A percentile compares a stretch with the other conserved stretches of the same genome.
These are phyloP conservation scores for Yamadazyma triangularis DNA, from an alignment of 1,139 yeast species.

Conservation along the genomic window DNA sequence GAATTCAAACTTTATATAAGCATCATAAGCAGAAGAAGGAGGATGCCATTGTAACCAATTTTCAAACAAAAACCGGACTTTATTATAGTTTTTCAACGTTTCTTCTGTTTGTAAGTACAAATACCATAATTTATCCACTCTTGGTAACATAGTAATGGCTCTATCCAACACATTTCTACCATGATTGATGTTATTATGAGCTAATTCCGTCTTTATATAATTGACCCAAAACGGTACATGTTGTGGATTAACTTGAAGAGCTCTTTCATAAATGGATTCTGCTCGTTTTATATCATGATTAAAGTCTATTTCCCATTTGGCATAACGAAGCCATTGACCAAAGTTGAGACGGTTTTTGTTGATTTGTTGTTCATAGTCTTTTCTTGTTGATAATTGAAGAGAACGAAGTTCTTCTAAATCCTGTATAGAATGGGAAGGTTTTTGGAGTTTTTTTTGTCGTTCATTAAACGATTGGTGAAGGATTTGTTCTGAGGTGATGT, in stretches of 20 bases:
- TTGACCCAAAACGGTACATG: slow-evolving; percentile 83
- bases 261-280: slow-evolving; percentile 84
- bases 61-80: slow-evolving; percentile 65
- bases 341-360: slow-evolving; percentile 75
- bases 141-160: slow-evolving; percentile 69
- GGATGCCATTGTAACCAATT: slow-evolving; percentile 83
- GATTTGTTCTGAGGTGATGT: slow-evolving; percentile 34
- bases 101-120: slow-evolving; percentile 81
- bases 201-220: slow-evolving; percentile 75
- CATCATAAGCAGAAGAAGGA: slow-evolving; percentile 63
- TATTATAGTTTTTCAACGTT: slow-evolving; percentile 57
- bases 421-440: slow-evolving; percentile 51
- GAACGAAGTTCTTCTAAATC: slow-evolving; percentile 80
- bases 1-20: slow-evolving; percentile 68
- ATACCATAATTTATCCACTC: slow-evolving; percentile 85
- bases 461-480: slow-evolving; percentile 33
- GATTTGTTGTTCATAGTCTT: slow-evolving; percentile 80
- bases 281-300: slow-evolving; percentile 68
- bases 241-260: slow-evolving; percentile 69
- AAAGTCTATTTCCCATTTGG: slow-evolving; percentile 80
- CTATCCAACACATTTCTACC: slow-evolving; percentile 83
- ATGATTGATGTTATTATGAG: slow-evolving; percentile 72
- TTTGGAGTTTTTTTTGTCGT: slow-evolving; percentile 29
- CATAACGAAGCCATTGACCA: slow-evolving; percentile 92
- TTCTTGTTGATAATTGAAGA: slow-evolving; percentile 68